phyloP scores from a whole-genome alignment of 2,329 filamentous ascomycete species.

The Aspergillus hiratsukae region DNA sequence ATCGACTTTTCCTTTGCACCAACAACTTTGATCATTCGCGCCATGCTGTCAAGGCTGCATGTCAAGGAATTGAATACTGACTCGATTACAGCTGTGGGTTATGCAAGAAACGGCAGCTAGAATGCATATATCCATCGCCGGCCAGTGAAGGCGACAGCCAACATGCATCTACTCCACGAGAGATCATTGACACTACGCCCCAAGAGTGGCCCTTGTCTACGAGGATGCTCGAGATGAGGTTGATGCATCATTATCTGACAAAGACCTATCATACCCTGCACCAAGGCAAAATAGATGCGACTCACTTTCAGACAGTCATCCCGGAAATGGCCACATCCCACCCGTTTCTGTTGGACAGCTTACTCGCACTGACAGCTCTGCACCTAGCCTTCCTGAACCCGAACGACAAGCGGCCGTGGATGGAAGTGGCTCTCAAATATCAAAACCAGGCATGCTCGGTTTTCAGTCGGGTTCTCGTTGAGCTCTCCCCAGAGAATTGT shows the following conservation, averaged over 20 bases:
- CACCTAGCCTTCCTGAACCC: conserved; percentile 39
- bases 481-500: conserved; percentile 39
- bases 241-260: conserved; percentile 38
- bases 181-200: conserved; percentile 9
- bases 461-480: conserved; percentile 29
- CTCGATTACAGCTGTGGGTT: conserved; percentile 18
- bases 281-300: conserved; percentile 25
- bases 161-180: conserved; percentile 17
- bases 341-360: conserved; percentile 42
- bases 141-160: conserved; percentile 23
- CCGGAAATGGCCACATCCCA: conserved; percentile 38
- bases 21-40: not conserved
- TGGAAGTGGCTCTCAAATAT: conserved; percentile 33
- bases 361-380: conserved; percentile 43
- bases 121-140: conserved; percentile 31
- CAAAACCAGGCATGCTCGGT: conserved; percentile 33
- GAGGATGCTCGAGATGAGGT: conserved; percentile 31
- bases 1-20: not conserved
- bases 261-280: conserved; percentile 32
- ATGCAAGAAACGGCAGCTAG: conserved; percentile 34
- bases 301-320: conserved; percentile 32
- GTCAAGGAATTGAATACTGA: not conserved
- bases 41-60: not conserved
- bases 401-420: conserved; percentile 27
- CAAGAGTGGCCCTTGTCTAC: conserved; percentile 15